A percentile compares a stretch with the other conserved stretches of the same genome.
phyloP scores from a whole-genome alignment of 2,329 filamentous ascomycete species.

The Ceratocystis variospora region DNA sequence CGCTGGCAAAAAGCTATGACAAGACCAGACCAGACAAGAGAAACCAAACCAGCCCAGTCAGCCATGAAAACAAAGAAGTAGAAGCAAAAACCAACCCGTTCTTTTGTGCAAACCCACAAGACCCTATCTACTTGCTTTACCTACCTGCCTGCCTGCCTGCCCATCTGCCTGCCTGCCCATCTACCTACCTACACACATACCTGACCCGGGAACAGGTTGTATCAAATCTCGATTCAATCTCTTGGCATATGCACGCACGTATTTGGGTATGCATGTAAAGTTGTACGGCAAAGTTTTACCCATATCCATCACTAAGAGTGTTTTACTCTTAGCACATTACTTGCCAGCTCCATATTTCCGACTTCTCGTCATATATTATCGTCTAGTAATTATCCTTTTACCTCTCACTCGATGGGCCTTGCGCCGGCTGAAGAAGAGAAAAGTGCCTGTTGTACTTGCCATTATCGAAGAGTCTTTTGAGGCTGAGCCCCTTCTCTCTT shows the following conservation, averaged over 20 bases:
- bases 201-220: neutral
- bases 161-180: too few species aligned
- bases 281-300: neutral
- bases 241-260: constrained; percentile 1
- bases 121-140: too few species aligned
- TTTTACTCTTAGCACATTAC: too few species aligned
- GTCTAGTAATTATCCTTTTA: too few species aligned
- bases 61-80: neutral
- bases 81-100: neutral
- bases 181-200: neutral
- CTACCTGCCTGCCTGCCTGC: too few species aligned
- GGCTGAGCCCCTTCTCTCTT: neutral
- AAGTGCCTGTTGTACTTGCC: neutral
- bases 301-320: too few species aligned
- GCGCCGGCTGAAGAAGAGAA: neutral
- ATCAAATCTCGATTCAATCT: constrained; percentile 7
- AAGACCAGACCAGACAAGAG: neutral
- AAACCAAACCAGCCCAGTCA: neutral
- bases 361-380: too few species aligned
- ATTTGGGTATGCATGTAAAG: neutral
- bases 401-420: neutral
- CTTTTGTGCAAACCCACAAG: too few species aligned
- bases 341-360: too few species aligned
- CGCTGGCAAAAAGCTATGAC: neutral
- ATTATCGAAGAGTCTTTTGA: too few species aligned